Percentiles rank a stretch among this genome's conserved stretches.
These are phyloP conservation scores for Cladosporium halotolerans DNA, from an alignment of 2,329 filamentous ascomycete genomes.

Conservation along the genomic window DNA sequence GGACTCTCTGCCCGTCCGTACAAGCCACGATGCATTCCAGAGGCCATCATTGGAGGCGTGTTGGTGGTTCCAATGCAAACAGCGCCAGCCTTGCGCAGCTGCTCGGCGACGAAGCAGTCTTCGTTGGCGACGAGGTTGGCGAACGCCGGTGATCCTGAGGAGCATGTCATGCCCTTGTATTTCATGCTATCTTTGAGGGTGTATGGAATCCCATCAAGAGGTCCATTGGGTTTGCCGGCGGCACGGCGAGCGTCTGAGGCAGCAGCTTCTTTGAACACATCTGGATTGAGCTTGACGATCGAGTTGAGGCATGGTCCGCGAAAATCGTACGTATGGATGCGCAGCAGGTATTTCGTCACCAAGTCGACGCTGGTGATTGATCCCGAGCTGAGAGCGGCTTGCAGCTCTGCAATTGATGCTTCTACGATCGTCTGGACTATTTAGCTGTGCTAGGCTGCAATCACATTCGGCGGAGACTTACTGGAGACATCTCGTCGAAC, in stretches of 20 bases:
- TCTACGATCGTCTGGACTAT: constrained; percentile 38
- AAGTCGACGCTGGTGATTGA: constrained; percentile 41
- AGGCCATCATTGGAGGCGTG: constrained; percentile 55
- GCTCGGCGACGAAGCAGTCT: constrained; percentile 47
- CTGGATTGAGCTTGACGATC: constrained; percentile 43
- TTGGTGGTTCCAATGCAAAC: constrained; percentile 52
- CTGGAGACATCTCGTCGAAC: neutral
- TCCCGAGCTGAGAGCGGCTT: constrained; percentile 36
- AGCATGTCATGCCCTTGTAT: constrained; percentile 47
- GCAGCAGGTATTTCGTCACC: constrained; percentile 40
- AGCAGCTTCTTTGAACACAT: constrained; percentile 42
- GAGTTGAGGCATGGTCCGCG: constrained; percentile 40
- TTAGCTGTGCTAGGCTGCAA: neutral
- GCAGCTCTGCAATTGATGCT: constrained; percentile 41
- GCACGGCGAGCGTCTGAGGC: constrained; percentile 43
- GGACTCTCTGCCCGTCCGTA: constrained; percentile 53
- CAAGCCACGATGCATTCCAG: constrained; percentile 52
- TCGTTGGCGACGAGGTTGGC: constrained; percentile 43
- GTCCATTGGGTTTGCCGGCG: constrained; percentile 30
- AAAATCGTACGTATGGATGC: constrained; percentile 44
- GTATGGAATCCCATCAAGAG: constrained; percentile 52
- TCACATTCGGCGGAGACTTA: neutral
- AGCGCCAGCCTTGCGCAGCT: constrained; percentile 45
- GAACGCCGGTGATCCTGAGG: constrained; percentile 51
- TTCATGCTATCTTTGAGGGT: constrained; percentile 55